Conservation (phyloP, 805 yeast species). For the Wickerhamomyces kurtzmanii region DNA sequence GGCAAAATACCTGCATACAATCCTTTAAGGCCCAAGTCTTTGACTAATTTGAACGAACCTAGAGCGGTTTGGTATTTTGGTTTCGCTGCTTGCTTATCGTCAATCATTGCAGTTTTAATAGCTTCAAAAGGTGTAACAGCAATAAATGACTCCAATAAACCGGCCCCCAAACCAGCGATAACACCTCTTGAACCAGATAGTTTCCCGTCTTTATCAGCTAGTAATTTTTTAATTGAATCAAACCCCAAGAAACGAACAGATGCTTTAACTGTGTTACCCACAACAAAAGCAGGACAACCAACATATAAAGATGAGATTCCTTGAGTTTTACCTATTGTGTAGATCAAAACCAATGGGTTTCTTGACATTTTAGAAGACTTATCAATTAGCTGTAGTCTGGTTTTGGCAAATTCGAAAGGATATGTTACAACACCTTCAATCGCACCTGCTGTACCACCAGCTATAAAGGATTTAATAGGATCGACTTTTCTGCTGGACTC, state of each 20-base stretch:
- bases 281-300: constrained; percentile 94
- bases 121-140: constrained; percentile 98
- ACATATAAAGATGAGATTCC: constrained; percentile 77
- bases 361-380: constrained; percentile 56
- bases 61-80: constrained; percentile 64
- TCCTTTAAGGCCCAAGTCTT: constrained; percentile 76
- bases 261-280: constrained; percentile 94
- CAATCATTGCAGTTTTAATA: constrained; percentile 90
- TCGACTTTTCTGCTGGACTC: constrained; percentile 48
- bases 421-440: constrained; percentile 87
- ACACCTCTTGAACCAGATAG: constrained; percentile 87
- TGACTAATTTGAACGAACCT: constrained; percentile 56
- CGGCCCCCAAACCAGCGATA: constrained; percentile 96
- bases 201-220: constrained; percentile 80
- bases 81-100: constrained; percentile 68
- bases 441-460: constrained; percentile 97
- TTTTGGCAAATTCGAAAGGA: constrained; percentile 96
- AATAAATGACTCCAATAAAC: constrained; percentile 78
- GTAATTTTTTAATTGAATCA: constrained; percentile 69
- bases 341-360: constrained; percentile 78
- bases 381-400: constrained; percentile 76
- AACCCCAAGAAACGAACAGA: constrained; percentile 92
- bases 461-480: constrained; percentile 76
- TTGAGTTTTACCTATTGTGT: constrained; percentile 64
- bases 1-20: constrained; percentile 87